Conservation (phyloP, 768 basidiomycete genomes). For the Mycena vulgaris region DNA sequence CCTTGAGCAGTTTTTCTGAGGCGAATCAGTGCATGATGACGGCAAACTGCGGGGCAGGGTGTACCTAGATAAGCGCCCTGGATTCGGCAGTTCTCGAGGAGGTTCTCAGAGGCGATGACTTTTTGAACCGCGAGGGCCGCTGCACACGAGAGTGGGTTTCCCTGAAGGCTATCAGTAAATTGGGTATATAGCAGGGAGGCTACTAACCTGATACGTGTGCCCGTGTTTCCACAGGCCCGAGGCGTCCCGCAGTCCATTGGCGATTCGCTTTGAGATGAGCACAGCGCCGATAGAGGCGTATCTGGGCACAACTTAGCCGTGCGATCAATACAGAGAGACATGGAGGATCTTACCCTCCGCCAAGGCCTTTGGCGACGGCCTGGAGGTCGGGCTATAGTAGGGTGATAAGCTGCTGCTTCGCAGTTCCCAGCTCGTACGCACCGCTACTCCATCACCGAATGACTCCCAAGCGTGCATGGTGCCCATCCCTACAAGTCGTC, state of each 20-base stretch:
- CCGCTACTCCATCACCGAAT: constrained; percentile 79
- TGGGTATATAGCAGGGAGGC: not conserved
- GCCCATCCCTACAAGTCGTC: constrained; percentile 77
- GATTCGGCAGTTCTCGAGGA: constrained; percentile 74
- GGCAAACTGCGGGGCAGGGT: not conserved
- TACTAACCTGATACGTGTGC: constrained; percentile 83
- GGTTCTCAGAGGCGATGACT: constrained; percentile 76
- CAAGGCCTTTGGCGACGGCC: constrained; percentile 91
- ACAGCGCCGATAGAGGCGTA: constrained; percentile 89
- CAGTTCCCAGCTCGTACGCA: constrained; percentile 40
- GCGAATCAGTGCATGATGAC: constrained; percentile 7
- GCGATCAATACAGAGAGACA: too few relatives aligned
- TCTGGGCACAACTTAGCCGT: constrained; percentile 52
- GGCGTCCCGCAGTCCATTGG: constrained; percentile 76
- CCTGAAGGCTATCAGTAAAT: constrained; percentile 52
- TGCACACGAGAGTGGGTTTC: constrained; percentile 82
- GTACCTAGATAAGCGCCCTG: constrained; percentile 74
- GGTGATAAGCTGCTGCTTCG: not conserved
- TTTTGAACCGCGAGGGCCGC: constrained; percentile 88
- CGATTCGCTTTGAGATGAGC: constrained; percentile 80
- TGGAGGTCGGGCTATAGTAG: constrained; percentile 81
- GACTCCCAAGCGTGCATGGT: constrained; percentile 91
- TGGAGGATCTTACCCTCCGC: constrained; percentile 76
- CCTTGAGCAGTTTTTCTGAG: constrained; percentile 64
- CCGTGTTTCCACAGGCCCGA: constrained; percentile 88